Base-by-base conservation (phyloP, 495 filamentous ascomycete species). In the Jackrogersella minutella region DNA sequence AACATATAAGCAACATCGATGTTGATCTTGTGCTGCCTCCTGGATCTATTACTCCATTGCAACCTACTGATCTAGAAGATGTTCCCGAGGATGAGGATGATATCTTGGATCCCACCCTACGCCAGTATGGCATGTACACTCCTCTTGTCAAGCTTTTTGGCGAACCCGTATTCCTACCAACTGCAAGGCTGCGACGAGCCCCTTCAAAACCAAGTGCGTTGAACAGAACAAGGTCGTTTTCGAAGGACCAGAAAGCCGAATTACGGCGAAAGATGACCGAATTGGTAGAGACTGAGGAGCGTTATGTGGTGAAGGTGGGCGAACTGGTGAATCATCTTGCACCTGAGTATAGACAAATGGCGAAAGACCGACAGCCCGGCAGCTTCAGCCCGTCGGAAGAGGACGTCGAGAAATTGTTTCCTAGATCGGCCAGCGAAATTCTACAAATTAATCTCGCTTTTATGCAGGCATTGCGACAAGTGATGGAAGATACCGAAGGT, bases 221-320 rank as follows among this genome's bases (percentile, higher is more conserved):
- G 26, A 92, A 89, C 73, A 83, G 87, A 59, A 89, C 83, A 52
- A 88, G 86, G 63, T 82, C 87, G 0, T 91, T 97, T 65, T 84
- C 88, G 5, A 88, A 88, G 70, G 87, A 88, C 41, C 92, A 97
- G 70, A 93, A 96, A 71, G 85, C 93, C 54, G 88, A 88, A 37
- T 76, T 98, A 57, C 87, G 93, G 51, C 87, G 91, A 63, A 93
- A 96, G 71, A 90, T 99, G 87, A 90, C 88, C 65, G 95, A 99
- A 74, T 73, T 98, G 58, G 85, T 96, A 22, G 92, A 96, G 69
- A 99, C 95, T 0, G 95, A 99, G 77, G 92, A 94, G 70, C 87
- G 91, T 69, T 99, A 97, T 76, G 92, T 98, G 30, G 80, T 83
- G 72, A 96, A 97, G 71, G 69, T 98, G 33, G 86, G 90, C 63